Evolutionary conservation across 441 rosid genomes (phyloP).

Genomic region (Lagerstroemia fauriei): DNA sequence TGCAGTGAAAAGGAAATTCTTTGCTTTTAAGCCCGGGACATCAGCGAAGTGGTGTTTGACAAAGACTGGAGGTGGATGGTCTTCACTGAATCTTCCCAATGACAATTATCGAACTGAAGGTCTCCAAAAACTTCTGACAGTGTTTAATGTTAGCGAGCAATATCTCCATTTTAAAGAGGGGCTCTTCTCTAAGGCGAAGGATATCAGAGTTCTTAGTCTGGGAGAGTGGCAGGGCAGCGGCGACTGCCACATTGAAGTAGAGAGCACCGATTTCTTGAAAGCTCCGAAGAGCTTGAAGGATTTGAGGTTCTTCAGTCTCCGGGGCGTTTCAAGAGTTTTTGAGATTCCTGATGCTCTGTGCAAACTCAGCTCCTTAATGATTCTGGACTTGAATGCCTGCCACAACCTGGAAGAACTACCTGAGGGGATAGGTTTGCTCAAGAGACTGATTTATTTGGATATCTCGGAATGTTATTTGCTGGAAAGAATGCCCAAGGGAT

Average conservation of each 20-base stretch:
- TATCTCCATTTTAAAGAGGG: conserved; percentile 45
- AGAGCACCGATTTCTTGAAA: conserved; percentile 46
- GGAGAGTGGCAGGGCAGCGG: conserved; percentile 55
- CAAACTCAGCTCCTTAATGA: conserved; percentile 40
- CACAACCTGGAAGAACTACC: conserved; percentile 57
- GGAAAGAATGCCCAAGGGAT: conserved; percentile 47
- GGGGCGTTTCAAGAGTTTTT: conserved; percentile 60
- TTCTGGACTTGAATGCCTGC: conserved; percentile 63
- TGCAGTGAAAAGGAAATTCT: conserved; percentile 30
- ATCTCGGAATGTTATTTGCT: conserved; percentile 54
- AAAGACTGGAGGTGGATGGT: conserved; percentile 10
- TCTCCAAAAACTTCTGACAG: conserved; percentile 24
- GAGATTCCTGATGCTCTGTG: conserved; percentile 39
- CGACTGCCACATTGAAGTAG: conserved; percentile 49
- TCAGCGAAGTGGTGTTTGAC: conserved; percentile 34
- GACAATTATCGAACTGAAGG: not conserved
- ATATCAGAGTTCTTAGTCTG: conserved; percentile 41
- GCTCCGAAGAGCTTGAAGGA: conserved; percentile 40
- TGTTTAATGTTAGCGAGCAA: conserved; percentile 45
- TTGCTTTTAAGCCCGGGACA: conserved; percentile 16
- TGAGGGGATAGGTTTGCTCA: conserved; percentile 42
- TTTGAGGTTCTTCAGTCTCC: conserved; percentile 51
- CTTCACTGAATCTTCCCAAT: conserved; percentile 10
- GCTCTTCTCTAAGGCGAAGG: conserved; percentile 33
- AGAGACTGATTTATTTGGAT: conserved; percentile 48